Evolutionary conservation across 208 protist genomes (phyloP).

Genomic region (Crithidia sp.): DNA sequence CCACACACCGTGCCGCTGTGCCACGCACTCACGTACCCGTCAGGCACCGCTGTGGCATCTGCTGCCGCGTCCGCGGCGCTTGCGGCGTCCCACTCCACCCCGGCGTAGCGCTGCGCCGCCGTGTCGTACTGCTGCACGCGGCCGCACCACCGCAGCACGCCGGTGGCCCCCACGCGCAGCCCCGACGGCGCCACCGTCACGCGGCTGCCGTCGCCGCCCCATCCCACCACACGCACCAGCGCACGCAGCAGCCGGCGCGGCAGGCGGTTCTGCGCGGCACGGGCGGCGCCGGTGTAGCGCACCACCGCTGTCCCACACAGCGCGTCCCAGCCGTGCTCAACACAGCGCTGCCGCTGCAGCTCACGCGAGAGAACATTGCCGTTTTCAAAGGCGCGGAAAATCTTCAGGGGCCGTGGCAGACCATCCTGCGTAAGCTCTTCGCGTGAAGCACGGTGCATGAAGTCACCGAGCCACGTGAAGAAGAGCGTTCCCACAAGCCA

Average conservation of each 20-base stretch:
- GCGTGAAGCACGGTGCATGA: constrained; percentile 36
- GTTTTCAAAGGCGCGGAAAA: constrained; percentile 27
- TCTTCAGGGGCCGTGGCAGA: constrained; percentile 37
- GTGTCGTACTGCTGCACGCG: too few species aligned
- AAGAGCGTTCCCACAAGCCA: constrained; percentile 25
- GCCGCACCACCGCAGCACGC: too few species aligned
- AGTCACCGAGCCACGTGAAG: constrained; percentile 44
- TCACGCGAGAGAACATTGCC: constrained; percentile 26
- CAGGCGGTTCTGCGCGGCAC: background rate
- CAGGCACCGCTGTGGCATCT: too few species aligned
- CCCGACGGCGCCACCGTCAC: background rate
- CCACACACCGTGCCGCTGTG: constrained; percentile 52
- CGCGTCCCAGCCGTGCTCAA: constrained; percentile 2
- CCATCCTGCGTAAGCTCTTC: constrained; percentile 31
- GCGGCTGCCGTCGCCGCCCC: background rate
- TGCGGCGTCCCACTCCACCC: background rate
- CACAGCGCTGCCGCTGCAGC: constrained; percentile 27
- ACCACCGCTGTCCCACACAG: background rate
- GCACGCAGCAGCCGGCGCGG: background rate
- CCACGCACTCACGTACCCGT: constrained; percentile 16
- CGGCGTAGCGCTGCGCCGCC: too few species aligned
- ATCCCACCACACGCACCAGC: background rate
- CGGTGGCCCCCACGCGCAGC: too few species aligned
- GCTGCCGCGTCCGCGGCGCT: too few species aligned
- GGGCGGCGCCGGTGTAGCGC: constrained; percentile 2